phyloP scores from a whole-genome alignment of 345 rosid genomes.

The Aethionema arabicum region DNA sequence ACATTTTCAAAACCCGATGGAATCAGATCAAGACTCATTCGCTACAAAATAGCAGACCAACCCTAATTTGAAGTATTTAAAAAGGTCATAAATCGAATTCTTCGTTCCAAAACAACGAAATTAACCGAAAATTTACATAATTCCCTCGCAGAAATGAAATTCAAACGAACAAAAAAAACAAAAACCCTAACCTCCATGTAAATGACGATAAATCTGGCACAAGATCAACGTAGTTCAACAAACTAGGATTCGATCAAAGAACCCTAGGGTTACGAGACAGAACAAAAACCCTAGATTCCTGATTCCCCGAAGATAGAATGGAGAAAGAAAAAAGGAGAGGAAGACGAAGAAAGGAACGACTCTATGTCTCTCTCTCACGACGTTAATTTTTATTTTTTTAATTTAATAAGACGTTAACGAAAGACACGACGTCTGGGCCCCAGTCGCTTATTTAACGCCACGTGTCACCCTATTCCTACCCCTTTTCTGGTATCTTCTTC shows the following conservation, averaged over 20 bases:
- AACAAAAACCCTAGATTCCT: slow-evolving; percentile 38
- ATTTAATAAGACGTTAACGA: no score
- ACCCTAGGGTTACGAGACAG: slow-evolving; percentile 32
- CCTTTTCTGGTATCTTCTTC: no score
- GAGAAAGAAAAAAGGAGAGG: slow-evolving; percentile 17
- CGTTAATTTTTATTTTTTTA: no score
- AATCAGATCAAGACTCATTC: slow-evolving; percentile 11
- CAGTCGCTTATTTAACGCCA: no score
- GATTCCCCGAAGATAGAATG: slow-evolving; percentile 31
- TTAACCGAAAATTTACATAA: background rate
- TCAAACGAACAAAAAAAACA: background rate
- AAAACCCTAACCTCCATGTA: slow-evolving; percentile 42
- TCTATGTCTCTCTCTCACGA: no score
- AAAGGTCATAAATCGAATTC: background rate
- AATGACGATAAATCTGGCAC: slow-evolving; percentile 21
- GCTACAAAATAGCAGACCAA: background rate
- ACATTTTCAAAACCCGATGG: slow-evolving; percentile 2
- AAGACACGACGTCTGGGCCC: no score
- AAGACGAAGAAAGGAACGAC: background rate
- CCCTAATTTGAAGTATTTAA: background rate
- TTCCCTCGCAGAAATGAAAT: background rate
- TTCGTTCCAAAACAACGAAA: background rate
- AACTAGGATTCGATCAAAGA: slow-evolving; percentile 17
- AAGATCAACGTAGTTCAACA: slow-evolving; percentile 13
- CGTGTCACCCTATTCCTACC: no score